phyloP scores from a whole-genome alignment of 2,329 filamentous ascomycete genomes.

The Thielaviopsis musarum region DNA sequence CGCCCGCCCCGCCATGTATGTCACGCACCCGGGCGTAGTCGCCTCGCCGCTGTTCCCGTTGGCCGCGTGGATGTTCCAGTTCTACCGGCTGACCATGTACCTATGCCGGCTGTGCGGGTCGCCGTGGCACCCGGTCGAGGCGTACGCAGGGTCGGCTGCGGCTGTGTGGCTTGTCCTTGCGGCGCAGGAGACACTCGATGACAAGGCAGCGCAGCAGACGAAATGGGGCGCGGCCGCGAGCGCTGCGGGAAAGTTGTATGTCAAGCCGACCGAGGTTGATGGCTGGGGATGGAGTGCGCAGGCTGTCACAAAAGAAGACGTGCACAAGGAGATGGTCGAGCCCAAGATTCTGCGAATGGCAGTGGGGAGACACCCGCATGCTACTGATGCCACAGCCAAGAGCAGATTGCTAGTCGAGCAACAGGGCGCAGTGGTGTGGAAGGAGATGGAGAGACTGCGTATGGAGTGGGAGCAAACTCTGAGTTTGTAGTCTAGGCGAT shows the following conservation, averaged over 20 bases:
- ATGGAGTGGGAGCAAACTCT: conserved; percentile 41
- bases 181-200: conserved; percentile 43
- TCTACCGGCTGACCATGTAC: conserved; percentile 52
- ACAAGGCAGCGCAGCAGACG: conserved; percentile 31
- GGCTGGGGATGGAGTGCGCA: conserved; percentile 59
- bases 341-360: conserved; percentile 32
- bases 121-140: conserved; percentile 68
- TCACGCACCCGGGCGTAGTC: conserved; percentile 76
- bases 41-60: conserved; percentile 68
- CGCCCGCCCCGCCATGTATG: conserved; percentile 47
- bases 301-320: conserved; percentile 16
- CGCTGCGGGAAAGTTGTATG: conserved; percentile 36
- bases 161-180: conserved; percentile 65
- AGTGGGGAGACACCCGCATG: conserved; percentile 41
- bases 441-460: conserved; percentile 54
- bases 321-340: conserved; percentile 24
- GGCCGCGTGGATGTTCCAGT: conserved; percentile 47
- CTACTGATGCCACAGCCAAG: conserved; percentile 42
- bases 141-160: conserved; percentile 60
- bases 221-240: conserved; percentile 79
- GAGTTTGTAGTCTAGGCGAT: neutral
- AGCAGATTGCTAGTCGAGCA: conserved; percentile 44
- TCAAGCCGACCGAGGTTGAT: conserved; percentile 66
- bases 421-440: conserved; percentile 46
- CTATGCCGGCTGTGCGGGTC: conserved; percentile 64